These are phyloP conservation scores for Mollisia scopiformis DNA, from an alignment of 2,329 filamentous ascomycete species.

Conservation along the genomic window DNA sequence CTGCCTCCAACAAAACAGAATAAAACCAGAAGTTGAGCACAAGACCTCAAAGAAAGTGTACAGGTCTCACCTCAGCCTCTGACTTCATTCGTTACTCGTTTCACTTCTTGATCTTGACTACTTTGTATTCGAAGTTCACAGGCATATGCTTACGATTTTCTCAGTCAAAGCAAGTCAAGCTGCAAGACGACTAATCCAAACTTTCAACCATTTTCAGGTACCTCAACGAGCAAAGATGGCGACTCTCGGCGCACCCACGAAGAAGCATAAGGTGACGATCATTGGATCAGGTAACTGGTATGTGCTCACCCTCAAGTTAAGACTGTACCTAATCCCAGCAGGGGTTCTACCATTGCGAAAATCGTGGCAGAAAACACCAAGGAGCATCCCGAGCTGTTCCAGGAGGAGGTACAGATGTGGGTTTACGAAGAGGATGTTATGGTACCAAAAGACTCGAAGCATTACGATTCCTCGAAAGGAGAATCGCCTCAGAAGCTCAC, in stretches of 20 bases:
- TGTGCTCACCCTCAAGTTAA: background rate
- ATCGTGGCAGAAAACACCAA: constrained; percentile 92
- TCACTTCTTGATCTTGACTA: background rate
- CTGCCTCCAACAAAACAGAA: constrained; percentile 13
- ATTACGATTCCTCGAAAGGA: constrained; percentile 66
- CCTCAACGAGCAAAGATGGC: constrained; percentile 36
- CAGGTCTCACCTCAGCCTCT: constrained; percentile 14
- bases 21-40: constrained; percentile 14
- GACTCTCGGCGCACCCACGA: constrained; percentile 52
- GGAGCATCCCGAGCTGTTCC: constrained; percentile 78
- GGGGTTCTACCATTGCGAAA: constrained; percentile 97
- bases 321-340: constrained; percentile 41
- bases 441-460: constrained; percentile 70
- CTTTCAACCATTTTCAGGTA: constrained; percentile 21
- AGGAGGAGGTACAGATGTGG: constrained; percentile 96
- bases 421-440: constrained; percentile 92
- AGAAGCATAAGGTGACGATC: constrained; percentile 90
- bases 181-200: constrained; percentile 24
- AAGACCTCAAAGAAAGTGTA: constrained; percentile 13
- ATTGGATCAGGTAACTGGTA: constrained; percentile 97
- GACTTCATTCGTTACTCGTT: background rate
- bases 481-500: constrained; percentile 84
- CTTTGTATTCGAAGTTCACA: background rate
- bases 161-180: constrained; percentile 23
- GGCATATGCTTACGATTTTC: constrained; percentile 25